Base-by-base conservation (phyloP, 2,329 filamentous ascomycete genomes). In the Alternaria solani region DNA sequence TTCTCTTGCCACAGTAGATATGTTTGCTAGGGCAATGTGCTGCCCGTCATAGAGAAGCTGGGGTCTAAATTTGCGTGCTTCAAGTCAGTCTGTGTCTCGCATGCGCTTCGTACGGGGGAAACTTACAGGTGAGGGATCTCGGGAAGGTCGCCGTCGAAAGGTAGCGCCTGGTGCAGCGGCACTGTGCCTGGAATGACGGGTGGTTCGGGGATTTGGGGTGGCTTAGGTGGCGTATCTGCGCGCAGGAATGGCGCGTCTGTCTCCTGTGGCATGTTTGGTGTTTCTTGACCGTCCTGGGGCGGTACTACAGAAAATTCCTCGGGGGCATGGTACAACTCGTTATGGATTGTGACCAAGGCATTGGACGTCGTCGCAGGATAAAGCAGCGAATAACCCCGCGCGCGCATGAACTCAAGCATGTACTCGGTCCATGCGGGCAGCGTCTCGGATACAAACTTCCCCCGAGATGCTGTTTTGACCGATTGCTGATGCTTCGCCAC, bases 381-480 rank as follows among this genome's bases (percentile, higher is more conserved):
- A 1, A 96, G 79, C 54, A 92, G 88, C 68, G 86, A 88, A 78
- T 96, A 97, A 12, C 91, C 92, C 28, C 91, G 86, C 4, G 88
- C 86, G 12, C 90, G 87, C 64, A 91, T 90, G 16, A 97, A 84
- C 72, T 92, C 89, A 38, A 95, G 82, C 57, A 91, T 83, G 66
- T 93, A 89, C 77, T 96, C 91, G 57, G 93, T 83, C 89, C 92
- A 95, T 0, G 91, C 85, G 0, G 93, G 92, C 52, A 89, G 87
- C 11, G 82, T 86, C 64, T 88, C 88, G 49, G 88, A 88, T n/a
- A 93, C 83, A 11, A 84, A 65, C 51, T 77, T 75, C 14, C 62
- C 23, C 14, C 72, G 63, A 44, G 73, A 46, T 18, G 64, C 42
- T 58, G 75, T 18, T 62, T 78, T 67, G 7, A 62, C 28, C 18